Percentiles rank a stretch among this genome's conserved stretches.
Conservation (phyloP, 2,329 filamentous ascomycete species). For the Cryphonectria parasitica region DNA sequence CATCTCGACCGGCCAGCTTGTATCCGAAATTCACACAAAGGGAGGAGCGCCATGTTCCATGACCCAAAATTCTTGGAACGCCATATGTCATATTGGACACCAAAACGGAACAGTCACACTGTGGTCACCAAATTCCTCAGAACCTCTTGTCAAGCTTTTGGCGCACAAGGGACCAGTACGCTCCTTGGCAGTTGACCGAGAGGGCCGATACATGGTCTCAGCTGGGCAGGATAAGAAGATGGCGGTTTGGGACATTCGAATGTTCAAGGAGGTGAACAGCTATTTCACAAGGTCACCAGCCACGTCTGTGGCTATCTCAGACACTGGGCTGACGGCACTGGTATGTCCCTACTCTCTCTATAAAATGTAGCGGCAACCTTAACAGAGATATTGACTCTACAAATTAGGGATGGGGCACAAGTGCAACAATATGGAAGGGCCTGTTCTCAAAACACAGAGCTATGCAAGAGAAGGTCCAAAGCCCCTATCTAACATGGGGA, state of each 20-base stretch:
- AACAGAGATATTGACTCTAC: not conserved
- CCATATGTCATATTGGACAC: slow-evolving; percentile 88
- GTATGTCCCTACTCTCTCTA: not conserved
- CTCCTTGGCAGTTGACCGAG: slow-evolving; percentile 81
- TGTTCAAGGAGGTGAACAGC: slow-evolving; percentile 88
- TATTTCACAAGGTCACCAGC: slow-evolving; percentile 86
- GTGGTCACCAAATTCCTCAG: slow-evolving; percentile 91
- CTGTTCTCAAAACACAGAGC: slow-evolving; percentile 75
- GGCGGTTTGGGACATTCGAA: slow-evolving; percentile 95
- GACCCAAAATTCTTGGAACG: slow-evolving; percentile 89
- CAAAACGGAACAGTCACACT: slow-evolving; percentile 93
- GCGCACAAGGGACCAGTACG: slow-evolving; percentile 89
- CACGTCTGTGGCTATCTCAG: slow-evolving; percentile 83
- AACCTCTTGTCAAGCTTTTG: slow-evolving; percentile 87
- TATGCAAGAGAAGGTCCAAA: slow-evolving; percentile 79
- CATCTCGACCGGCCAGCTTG: slow-evolving; percentile 87
- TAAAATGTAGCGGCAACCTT: too few species aligned
- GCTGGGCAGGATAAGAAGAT: slow-evolving; percentile 88
- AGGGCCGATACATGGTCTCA: slow-evolving; percentile 94
- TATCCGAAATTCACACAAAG: slow-evolving; percentile 83
- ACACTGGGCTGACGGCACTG: slow-evolving; percentile 84
- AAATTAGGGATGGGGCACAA: slow-evolving; percentile 75
- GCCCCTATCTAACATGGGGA: slow-evolving; percentile 92
- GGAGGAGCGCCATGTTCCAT: slow-evolving; percentile 83
- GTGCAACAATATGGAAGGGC: slow-evolving; percentile 87